Evolutionary conservation across 2,329 filamentous ascomycete genomes (phyloP).

Genomic region (Purpureocillium takamizusanense): DNA sequence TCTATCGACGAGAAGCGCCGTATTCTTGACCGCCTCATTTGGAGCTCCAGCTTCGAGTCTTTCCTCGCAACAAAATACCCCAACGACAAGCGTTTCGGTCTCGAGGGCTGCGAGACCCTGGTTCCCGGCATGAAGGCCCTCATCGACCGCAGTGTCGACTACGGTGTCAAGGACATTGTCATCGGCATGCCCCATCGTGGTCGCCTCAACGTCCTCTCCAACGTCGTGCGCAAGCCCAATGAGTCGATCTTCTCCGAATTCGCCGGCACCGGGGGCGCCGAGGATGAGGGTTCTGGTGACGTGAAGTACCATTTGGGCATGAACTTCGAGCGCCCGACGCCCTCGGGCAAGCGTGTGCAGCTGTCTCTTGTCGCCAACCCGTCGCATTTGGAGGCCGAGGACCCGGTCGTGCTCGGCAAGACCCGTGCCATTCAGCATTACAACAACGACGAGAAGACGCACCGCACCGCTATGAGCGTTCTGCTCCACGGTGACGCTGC

Average conservation of each 20-base stretch:
- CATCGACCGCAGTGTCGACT: slow-evolving; percentile 96
- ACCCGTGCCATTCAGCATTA: slow-evolving; percentile 97
- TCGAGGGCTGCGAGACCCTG: slow-evolving; percentile 93
- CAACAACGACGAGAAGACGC: slow-evolving; percentile 90
- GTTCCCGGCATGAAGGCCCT: slow-evolving; percentile 99
- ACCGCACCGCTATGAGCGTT: slow-evolving; percentile 87
- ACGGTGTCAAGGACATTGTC: slow-evolving; percentile 97
- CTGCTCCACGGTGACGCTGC: slow-evolving; percentile 95
- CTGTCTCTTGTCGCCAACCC: slow-evolving; percentile 97
- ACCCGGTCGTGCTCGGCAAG: slow-evolving; percentile 95
- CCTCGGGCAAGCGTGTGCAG: slow-evolving; percentile 98
- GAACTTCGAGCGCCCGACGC: slow-evolving; percentile 98
- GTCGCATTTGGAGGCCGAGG: slow-evolving; percentile 95
- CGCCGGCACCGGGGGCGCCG: slow-evolving; percentile 74
- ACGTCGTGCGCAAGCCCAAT: slow-evolving; percentile 98
- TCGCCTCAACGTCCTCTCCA: slow-evolving; percentile 93
- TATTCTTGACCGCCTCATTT: slow-evolving; percentile 94
- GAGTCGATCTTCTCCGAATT: slow-evolving; percentile 99
- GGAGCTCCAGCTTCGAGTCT: slow-evolving; percentile 93
- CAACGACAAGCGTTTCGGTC: slow-evolving; percentile 98
- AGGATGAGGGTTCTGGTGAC: slow-evolving; percentile 94
- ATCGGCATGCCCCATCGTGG: slow-evolving; percentile 99
- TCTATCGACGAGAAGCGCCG: slow-evolving; percentile 96
- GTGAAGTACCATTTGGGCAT: slow-evolving; percentile 99
- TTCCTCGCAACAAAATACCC: slow-evolving; percentile 97